Percentiles rank a stretch among this genome's conserved stretches.
Conservation (phyloP, 2,329 filamentous ascomycete genomes). For the Ascochyta rabiei region DNA sequence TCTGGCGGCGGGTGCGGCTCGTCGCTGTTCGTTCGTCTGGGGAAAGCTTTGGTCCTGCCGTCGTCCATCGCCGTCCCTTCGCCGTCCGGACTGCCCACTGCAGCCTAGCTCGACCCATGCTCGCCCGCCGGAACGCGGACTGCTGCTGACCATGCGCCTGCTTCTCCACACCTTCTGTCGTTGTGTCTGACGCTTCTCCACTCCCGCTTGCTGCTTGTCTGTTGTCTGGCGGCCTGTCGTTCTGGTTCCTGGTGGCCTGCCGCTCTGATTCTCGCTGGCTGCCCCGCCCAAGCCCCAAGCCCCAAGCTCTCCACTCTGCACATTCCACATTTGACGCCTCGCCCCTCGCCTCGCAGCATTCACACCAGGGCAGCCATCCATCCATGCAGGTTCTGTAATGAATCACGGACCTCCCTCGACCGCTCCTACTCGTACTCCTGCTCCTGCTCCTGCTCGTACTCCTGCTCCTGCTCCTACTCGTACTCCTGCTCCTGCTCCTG, state of each 20-base stretch:
- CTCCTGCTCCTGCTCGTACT: neutral
- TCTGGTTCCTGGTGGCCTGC: constrained; percentile 10
- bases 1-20: neutral
- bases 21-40: neutral
- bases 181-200: constrained; percentile 19
- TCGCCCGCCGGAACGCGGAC: constrained; percentile 7
- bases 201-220: neutral
- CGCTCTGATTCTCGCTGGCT: constrained; percentile 15
- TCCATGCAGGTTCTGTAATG: constrained; percentile 36
- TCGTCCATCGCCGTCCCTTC: neutral
- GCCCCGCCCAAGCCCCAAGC: constrained; percentile 19
- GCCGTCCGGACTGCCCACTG: neutral
- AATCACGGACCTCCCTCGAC: constrained; percentile 38
- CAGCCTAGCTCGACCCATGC: constrained; percentile 15
- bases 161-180: constrained; percentile 20
- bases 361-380: constrained; percentile 15
- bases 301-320: too few relatives aligned
- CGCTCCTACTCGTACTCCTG: constrained; percentile 24
- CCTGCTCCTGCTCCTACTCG: constrained; percentile 5
- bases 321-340: too few relatives aligned
- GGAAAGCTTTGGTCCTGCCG: too few relatives aligned
- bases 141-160: constrained; percentile 30
- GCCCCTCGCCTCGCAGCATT: constrained; percentile 4
- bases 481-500: constrained; percentile 1
- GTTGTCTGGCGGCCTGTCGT: neutral